A percentile compares a stretch with the other conserved stretches of the same genome.
These are phyloP conservation scores for Paramecium primaurelia DNA, from an alignment of 73 alveolate species.

Conservation along the genomic window DNA sequence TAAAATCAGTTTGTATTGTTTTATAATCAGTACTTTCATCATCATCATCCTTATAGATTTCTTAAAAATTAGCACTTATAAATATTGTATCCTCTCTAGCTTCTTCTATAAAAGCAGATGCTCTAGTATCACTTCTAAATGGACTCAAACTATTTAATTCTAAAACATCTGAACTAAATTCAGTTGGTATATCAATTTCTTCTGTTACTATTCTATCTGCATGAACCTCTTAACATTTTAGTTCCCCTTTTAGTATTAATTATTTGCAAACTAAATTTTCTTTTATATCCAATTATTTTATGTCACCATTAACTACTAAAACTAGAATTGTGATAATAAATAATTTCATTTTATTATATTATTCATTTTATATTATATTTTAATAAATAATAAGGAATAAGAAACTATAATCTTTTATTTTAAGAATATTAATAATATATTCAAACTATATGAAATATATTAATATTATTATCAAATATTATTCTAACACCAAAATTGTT, in stretches of 20 bases:
- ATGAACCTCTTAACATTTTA: not conserved
- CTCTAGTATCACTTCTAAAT: not conserved
- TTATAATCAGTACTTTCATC: not conserved
- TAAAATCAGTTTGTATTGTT: not conserved
- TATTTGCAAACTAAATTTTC: not conserved
- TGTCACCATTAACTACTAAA: not conserved
- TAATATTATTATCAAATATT: no score
- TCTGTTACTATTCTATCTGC: conserved; percentile 41
- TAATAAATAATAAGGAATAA: no score
- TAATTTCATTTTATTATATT: not conserved
- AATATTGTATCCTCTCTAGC: not conserved
- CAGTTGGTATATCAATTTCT: conserved; percentile 24
- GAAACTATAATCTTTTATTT: no score
- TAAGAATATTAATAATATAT: no score
- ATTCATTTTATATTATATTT: not conserved
- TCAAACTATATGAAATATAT: no score
- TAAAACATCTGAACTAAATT: conserved; percentile 13
- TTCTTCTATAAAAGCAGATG: not conserved
- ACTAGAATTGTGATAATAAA: not conserved
- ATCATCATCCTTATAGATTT: not conserved
- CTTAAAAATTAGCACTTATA: not conserved
- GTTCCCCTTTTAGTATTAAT: not conserved
- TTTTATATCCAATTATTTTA: not conserved
- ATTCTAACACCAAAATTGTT: not conserved
- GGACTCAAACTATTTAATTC: conserved; percentile 40